A percentile compares a stretch with the other conserved stretches of the same genome.
Evolutionary conservation across 129 eudicot genomes (phyloP).

Genomic region (Lonicera japonica): DNA sequence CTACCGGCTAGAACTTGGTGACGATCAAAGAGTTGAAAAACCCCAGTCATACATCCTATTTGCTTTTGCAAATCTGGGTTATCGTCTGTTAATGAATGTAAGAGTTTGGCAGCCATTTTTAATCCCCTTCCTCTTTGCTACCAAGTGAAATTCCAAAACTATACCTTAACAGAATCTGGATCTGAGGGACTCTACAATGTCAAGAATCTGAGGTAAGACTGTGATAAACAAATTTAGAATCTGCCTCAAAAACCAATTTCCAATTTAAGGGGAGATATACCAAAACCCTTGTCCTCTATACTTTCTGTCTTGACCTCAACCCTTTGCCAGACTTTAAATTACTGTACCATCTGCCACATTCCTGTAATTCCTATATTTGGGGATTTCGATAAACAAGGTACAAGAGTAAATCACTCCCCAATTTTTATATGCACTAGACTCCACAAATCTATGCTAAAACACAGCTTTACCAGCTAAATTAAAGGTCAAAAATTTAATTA

Average conservation of each 20-base stretch:
- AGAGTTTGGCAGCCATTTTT: constrained; percentile 77
- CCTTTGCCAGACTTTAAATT: too few species aligned
- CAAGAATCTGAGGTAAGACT: too few species aligned
- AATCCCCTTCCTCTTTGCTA: constrained; percentile 10
- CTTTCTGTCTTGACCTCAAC: too few species aligned
- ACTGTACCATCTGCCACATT: too few species aligned
- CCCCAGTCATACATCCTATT: constrained; percentile 94
- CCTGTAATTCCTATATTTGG: too few species aligned
- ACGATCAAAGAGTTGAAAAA: constrained; percentile 82
- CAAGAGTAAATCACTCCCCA: too few species aligned
- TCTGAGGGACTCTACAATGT: too few species aligned
- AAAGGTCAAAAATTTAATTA: constrained; percentile 16
- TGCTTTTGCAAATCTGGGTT: constrained; percentile 92
- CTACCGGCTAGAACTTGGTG: constrained; percentile 60
- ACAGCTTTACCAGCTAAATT: constrained; percentile 3
- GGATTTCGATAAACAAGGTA: too few species aligned
- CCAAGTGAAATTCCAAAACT: constrained; percentile 1
- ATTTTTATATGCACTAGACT: constrained; percentile 4
- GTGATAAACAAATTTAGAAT: too few species aligned
- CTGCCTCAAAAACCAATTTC: background rate
- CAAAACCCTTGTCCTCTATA: too few species aligned
- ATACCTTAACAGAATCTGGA: constrained; percentile 9
- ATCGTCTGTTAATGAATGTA: constrained; percentile 81
- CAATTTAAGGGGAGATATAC: too few species aligned
- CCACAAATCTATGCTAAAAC: constrained; percentile 10